These are phyloP conservation scores for Calonectria naviculata DNA, from an alignment of 2,329 filamentous ascomycete genomes.

Conservation along the genomic window DNA sequence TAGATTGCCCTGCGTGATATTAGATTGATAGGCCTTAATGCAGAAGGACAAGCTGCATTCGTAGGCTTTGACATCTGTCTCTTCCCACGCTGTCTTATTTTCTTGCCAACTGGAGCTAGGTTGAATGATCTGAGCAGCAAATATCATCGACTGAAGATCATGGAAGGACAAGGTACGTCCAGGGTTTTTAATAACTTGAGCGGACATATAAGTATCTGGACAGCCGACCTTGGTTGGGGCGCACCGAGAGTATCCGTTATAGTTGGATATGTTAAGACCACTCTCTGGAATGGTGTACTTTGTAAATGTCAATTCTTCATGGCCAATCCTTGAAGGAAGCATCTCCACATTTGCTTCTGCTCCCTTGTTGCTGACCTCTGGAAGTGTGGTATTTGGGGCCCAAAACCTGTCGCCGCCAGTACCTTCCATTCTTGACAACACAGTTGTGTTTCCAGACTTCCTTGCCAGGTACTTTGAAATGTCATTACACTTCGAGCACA, in stretches of 20 bases:
- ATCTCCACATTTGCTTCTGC: background rate
- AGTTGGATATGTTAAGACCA: background rate
- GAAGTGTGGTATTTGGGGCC: background rate
- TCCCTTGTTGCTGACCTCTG: background rate
- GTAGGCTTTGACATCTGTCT: background rate
- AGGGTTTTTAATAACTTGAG: conserved; percentile 7
- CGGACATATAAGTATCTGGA: conserved; percentile 18
- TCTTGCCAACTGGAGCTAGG: background rate
- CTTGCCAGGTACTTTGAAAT: background rate
- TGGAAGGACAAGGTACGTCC: background rate
- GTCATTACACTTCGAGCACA: background rate
- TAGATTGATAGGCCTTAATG: conserved; percentile 15
- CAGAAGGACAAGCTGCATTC: conserved; percentile 27
- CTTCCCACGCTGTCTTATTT: conserved; percentile 12
- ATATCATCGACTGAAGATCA: background rate
- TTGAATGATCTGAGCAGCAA: conserved; percentile 12
- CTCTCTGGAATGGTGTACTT: background rate
- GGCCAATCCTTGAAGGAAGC: background rate
- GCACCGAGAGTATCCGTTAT: background rate
- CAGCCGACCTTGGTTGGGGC: background rate
- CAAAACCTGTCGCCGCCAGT: too few relatives aligned
- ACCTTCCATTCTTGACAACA: background rate
- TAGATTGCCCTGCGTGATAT: background rate
- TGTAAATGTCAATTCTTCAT: background rate
- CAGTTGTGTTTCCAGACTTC: background rate